phyloP scores from a whole-genome alignment of 2,329 filamentous ascomycete species.

The Corinectria fuckeliana region DNA sequence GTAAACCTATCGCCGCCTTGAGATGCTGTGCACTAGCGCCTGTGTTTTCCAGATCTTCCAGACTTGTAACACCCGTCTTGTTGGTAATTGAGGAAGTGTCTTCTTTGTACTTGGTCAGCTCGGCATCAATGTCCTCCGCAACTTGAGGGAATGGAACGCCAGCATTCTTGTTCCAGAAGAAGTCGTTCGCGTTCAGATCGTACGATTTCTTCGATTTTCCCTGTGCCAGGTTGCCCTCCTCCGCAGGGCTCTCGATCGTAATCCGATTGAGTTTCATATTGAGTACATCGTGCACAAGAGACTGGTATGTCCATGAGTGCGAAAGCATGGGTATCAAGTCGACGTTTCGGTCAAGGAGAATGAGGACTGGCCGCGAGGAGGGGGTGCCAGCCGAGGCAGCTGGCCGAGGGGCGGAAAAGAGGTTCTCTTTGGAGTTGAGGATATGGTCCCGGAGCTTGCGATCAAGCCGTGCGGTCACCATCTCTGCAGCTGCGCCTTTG shows the following conservation, averaged over 20 bases:
- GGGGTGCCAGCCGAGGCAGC: constrained; percentile 63
- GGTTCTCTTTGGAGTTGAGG: constrained; percentile 95
- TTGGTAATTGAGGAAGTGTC: constrained; percentile 93
- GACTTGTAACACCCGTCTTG: constrained; percentile 89
- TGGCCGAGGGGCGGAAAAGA: constrained; percentile 78
- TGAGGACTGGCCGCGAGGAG: constrained; percentile 82
- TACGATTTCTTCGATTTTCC: constrained; percentile 87
- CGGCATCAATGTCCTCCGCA: constrained; percentile 92
- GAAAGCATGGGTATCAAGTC: constrained; percentile 98
- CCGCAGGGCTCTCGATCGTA: constrained; percentile 82
- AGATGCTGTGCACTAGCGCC: constrained; percentile 90
- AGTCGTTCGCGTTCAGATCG: constrained; percentile 87
- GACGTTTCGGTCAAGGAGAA: constrained; percentile 94
- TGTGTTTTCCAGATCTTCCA: constrained; percentile 92
- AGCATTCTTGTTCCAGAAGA: constrained; percentile 96
- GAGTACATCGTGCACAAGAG: constrained; percentile 72
- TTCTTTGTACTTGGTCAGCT: constrained; percentile 93
- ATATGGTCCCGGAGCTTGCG: constrained; percentile 96
- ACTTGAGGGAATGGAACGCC: constrained; percentile 92
- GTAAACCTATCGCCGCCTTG: constrained; percentile 90
- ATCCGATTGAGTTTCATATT: constrained; percentile 82
- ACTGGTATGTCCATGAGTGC: constrained; percentile 85
- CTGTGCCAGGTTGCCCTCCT: constrained; percentile 77
- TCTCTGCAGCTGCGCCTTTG: constrained; percentile 89
- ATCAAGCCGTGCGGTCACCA: constrained; percentile 93